Conservation (phyloP, 2,329 filamentous ascomycete species). For the Apiospora sp. region DNA sequence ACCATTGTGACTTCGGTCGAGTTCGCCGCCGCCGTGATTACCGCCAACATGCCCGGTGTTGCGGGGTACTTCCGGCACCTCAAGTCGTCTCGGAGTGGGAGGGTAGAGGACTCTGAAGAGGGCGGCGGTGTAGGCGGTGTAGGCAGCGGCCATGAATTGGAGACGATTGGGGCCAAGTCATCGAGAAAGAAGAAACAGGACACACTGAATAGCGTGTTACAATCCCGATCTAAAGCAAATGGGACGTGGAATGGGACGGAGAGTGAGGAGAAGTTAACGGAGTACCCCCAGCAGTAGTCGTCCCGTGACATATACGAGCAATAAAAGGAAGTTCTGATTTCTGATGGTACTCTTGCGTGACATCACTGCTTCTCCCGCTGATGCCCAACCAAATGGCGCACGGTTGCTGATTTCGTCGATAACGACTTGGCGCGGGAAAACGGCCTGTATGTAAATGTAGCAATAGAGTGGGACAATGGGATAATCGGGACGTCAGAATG, state of each 20-base stretch:
- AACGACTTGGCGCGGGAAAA: no score
- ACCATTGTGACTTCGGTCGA: conserved; percentile 43
- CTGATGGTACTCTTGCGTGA: no score
- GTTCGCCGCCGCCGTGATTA: conserved; percentile 42
- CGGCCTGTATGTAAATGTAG: no score
- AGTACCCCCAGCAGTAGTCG: neutral
- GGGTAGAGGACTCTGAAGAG: no score
- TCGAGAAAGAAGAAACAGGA: neutral
- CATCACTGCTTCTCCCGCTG: no score
- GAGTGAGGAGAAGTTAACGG: neutral
- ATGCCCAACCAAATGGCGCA: no score
- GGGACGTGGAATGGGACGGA: neutral
- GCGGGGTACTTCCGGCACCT: conserved; percentile 38
- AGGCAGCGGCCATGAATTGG: neutral
- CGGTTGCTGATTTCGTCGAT: no score
- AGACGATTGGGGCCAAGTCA: neutral
- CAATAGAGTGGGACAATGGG: no score
- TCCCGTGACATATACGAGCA: neutral
- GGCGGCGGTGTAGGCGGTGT: neutral
- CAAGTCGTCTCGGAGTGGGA: no score
- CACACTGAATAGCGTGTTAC: neutral
- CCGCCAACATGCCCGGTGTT: conserved; percentile 43
- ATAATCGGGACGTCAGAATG: no score
- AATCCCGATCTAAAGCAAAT: neutral
- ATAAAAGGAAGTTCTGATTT: no score